Evolutionary conservation across 495 filamentous ascomycete genomes (phyloP).

Genomic region (Aspergillus panamensis): DNA sequence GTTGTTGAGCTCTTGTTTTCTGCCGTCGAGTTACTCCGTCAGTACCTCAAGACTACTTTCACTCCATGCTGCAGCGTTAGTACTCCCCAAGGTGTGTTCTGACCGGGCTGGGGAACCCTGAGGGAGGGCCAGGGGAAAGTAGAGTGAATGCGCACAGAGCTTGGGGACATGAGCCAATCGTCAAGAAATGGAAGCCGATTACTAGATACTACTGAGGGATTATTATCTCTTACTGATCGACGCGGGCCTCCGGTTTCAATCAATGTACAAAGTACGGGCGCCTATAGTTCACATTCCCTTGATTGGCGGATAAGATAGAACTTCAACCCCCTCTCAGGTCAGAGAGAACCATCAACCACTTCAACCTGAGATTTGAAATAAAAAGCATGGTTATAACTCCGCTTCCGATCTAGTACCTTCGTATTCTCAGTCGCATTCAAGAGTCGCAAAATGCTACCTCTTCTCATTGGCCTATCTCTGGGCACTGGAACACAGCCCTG

Average conservation of each 20-base stretch:
- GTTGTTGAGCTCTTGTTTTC: background rate
- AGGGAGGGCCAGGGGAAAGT: background rate
- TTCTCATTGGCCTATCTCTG: background rate
- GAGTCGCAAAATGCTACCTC: background rate
- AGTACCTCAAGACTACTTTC: background rate
- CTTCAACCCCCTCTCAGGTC: background rate
- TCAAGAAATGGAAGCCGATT: background rate
- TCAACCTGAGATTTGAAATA: too few species aligned
- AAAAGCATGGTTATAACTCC: background rate
- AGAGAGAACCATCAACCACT: too few species aligned
- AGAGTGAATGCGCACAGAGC: conserved; percentile 8
- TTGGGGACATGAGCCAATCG: background rate
- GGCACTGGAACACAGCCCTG: conserved; percentile 8
- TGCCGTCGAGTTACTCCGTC: background rate
- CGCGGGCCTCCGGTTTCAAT: background rate
- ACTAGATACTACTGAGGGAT: too few species aligned
- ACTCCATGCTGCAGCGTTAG: conserved; percentile 2
- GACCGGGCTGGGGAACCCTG: conserved; percentile 4
- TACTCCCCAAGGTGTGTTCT: conserved; percentile 7
- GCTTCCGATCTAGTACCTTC: background rate
- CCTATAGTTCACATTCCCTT: background rate
- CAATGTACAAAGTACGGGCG: background rate
- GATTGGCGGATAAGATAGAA: background rate
- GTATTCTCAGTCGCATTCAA: background rate
- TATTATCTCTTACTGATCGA: background rate